phyloP scores from a whole-genome alignment of 1,139 yeast species.

The Geotrichum restrictum region DNA sequence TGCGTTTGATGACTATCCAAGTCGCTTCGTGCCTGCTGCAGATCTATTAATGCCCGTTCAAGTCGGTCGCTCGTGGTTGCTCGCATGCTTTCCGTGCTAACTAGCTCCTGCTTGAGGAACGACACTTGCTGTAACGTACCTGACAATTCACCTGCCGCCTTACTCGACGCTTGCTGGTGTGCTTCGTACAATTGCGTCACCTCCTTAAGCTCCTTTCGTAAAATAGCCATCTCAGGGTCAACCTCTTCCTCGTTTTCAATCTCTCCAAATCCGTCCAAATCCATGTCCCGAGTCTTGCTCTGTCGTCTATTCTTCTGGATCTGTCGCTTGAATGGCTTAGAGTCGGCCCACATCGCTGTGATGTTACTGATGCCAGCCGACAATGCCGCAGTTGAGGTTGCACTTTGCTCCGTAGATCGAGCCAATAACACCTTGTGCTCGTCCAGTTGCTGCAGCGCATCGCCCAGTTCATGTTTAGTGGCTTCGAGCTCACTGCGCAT shows the following conservation, averaged over 20 bases:
- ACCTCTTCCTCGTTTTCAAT: conserved; percentile 21
- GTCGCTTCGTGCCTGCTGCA: not conserved
- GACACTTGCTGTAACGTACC: conserved; percentile 30
- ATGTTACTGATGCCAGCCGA: conserved; percentile 30
- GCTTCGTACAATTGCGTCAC: conserved; percentile 31
- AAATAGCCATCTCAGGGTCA: conserved; percentile 25
- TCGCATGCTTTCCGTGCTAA: conserved; percentile 16
- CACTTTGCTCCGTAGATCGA: conserved; percentile 5
- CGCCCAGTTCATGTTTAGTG: conserved; percentile 26
- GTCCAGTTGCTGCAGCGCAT: conserved; percentile 13
- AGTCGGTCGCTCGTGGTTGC: conserved; percentile 10
- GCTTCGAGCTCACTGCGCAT: conserved; percentile 27
- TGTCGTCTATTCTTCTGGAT: conserved; percentile 2
- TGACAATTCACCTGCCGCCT: conserved; percentile 30
- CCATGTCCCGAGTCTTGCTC: conserved; percentile 7
- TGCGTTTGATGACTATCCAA: conserved; percentile 11
- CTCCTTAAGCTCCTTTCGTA: conserved; percentile 27
- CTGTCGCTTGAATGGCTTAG: conserved; percentile 25
- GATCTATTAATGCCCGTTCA: conserved; percentile 1
- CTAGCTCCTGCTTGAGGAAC: conserved; percentile 30
- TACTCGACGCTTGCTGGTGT: conserved; percentile 35
- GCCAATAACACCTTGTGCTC: conserved; percentile 14
- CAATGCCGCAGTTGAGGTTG: conserved; percentile 28
- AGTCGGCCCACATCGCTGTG: conserved; percentile 34
- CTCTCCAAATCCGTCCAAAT: conserved; percentile 16